Evolutionary conservation across 2,329 filamentous ascomycete genomes (phyloP).

Genomic region (Xylaria hypoxylon): DNA sequence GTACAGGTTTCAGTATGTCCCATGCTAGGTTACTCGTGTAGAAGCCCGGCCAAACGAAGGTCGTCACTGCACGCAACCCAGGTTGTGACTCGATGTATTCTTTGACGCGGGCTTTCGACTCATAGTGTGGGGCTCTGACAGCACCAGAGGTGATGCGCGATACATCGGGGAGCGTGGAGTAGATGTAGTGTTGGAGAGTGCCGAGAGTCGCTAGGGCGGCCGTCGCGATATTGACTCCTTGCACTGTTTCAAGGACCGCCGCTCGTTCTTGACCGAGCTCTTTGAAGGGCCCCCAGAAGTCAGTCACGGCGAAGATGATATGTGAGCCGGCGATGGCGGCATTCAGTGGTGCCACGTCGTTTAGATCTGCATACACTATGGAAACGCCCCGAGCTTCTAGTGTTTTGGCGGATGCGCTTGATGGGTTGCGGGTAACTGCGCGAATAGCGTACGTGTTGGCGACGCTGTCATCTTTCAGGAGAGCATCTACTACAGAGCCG

Average conservation of each 20-base stretch:
- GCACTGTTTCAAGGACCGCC: constrained; percentile 14
- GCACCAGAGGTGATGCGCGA: constrained; percentile 20
- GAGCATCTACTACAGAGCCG: background rate
- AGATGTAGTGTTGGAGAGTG: constrained; percentile 23
- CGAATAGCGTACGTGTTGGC: constrained; percentile 5
- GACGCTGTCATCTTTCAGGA: constrained; percentile 1
- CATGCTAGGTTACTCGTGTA: constrained; percentile 30
- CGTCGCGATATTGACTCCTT: constrained; percentile 21
- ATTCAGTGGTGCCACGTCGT: constrained; percentile 7
- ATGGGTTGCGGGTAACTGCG: constrained; percentile 12
- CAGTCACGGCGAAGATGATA: constrained; percentile 17
- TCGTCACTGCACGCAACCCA: constrained; percentile 20
- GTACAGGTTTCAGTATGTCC: constrained; percentile 19
- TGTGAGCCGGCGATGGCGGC: constrained; percentile 8
- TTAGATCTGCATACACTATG: constrained; percentile 2
- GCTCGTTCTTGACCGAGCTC: constrained; percentile 10
- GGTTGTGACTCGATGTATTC: constrained; percentile 12
- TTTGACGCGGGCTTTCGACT: constrained; percentile 27
- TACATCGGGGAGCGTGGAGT: constrained; percentile 25
- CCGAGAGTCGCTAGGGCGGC: constrained; percentile 6
- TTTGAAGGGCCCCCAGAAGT: constrained; percentile 25
- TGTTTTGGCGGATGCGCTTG: constrained; percentile 13
- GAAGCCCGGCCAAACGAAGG: constrained; percentile 22
- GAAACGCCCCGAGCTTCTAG: background rate
- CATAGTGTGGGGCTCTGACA: constrained; percentile 18